Evolutionary conservation across 2,329 filamentous ascomycete species (phyloP), one percentile per base, ranked within the genome.

Genomic region (Magnaporthiopsis incrustans): DNA sequence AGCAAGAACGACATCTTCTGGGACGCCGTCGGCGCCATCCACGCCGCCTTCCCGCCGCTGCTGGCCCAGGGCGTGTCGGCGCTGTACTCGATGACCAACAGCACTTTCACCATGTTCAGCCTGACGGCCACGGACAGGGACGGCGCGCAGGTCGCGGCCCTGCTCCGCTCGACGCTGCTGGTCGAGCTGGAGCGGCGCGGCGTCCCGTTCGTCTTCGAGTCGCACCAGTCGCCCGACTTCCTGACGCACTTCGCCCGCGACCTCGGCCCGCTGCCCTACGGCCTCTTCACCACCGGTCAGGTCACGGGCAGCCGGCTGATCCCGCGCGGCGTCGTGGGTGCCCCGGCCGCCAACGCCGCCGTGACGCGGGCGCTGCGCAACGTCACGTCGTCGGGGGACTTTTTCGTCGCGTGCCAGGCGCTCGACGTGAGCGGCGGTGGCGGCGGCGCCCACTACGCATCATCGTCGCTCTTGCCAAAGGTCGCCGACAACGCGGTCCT

Each of bases 401-500:
- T 64, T n/a, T 30, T 58, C 8, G 30, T 63, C 30, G 63, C 44
- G 22, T 64, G 60, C 50, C 30, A 61, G 50, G 60, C 60, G 12
- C 59, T 61, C n/a, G 59, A 61, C 25, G 63, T 60, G 5, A 25
- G 62, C 25, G 57, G 22, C n/a, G 53, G 32, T 10, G 32, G 32
- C 32, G 35, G 5, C 35, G 11, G 11, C 33, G 12, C 10, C 33
- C 11, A 3, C 33, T 3, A 35, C 33, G 11, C 33, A 5, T 30
- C 27, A 5, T 30, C 27, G 33, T 38, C 35, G 14, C 18, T 38
- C 35, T 18, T 38, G 14, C 57, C 57, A 12, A 30, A 18, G 14
- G 63, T 71, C 26, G 64, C 68, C 15, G 68, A 68, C 7, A 73
- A 75, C 50, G 59, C 74, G 0, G 71, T 74, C 11, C 73, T 76